These are phyloP conservation scores for Amaranthus cruentus DNA, from an alignment of 148 eudicot species.

Conservation along the genomic window DNA sequence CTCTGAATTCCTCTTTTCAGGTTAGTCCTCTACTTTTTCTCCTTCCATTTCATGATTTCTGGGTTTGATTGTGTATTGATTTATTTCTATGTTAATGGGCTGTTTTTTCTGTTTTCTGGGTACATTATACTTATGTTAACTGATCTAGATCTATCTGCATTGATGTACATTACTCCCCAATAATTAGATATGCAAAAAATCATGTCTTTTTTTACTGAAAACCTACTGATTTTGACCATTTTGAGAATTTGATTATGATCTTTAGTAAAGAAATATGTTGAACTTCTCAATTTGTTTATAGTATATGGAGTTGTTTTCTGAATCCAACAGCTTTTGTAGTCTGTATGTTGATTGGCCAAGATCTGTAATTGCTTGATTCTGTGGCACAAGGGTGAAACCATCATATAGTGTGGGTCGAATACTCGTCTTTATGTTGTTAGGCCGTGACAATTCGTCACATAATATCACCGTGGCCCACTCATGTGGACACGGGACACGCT, in stretches of 20 bases:
- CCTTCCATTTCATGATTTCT: slow-evolving; percentile 5
- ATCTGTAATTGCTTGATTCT: slow-evolving; percentile 5
- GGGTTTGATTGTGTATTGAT: slow-evolving; percentile 13
- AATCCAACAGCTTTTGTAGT: too few species aligned
- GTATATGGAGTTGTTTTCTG: too few species aligned
- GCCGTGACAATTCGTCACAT: too few species aligned
- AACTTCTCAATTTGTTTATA: too few species aligned
- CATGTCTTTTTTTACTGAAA: neutral
- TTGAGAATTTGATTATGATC: neutral
- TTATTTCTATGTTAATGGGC: slow-evolving; percentile 2
- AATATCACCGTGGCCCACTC: too few species aligned
- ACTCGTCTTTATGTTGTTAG: too few species aligned
- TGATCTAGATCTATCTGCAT: slow-evolving; percentile 19
- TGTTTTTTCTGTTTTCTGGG: neutral
- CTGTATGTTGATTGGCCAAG: slow-evolving; percentile 10
- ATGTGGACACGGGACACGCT: too few species aligned
- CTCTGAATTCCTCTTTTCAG: slow-evolving; percentile 20
- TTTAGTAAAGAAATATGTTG: neutral
- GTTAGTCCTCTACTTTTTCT: slow-evolving; percentile 15
- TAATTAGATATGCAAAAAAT: neutral
- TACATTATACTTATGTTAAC: neutral
- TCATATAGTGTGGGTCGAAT: too few species aligned
- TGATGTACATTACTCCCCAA: too few species aligned
- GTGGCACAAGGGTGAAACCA: too few species aligned
- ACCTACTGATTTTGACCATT: slow-evolving; percentile 1